These are phyloP conservation scores for Tetrapisispora pingtungensis DNA, from an alignment of 805 yeast species.

Conservation along the genomic window DNA sequence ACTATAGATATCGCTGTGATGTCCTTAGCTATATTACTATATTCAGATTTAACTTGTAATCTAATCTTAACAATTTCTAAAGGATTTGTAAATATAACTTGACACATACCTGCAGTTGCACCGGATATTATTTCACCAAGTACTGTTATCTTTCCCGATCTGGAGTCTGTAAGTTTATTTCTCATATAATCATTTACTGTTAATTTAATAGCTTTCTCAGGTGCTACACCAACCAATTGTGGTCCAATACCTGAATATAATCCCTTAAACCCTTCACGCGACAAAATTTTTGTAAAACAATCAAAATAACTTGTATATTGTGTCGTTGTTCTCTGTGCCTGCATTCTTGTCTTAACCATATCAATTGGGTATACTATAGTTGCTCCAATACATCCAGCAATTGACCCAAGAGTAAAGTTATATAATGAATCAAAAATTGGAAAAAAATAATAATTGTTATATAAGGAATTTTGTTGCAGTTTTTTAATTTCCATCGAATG, in stretches of 20 bases:
- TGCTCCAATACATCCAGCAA: conserved; percentile 98
- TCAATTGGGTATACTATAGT: conserved; percentile 95
- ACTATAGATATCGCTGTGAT: conserved; percentile 50
- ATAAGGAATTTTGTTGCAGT: conserved; percentile 21
- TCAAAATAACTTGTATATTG: conserved; percentile 74
- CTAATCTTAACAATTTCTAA: conserved; percentile 91
- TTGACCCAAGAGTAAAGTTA: conserved; percentile 81
- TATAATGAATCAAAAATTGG: conserved; percentile 78
- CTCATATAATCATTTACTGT: conserved; percentile 88
- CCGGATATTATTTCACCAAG: conserved; percentile 77
- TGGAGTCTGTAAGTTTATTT: conserved; percentile 47
- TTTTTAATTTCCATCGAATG: conserved; percentile 25
- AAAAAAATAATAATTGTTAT: conserved; percentile 34
- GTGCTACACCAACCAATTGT: conserved; percentile 94
- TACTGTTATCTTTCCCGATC: conserved; percentile 37
- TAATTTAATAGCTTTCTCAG: conserved; percentile 93
- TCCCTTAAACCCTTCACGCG: conserved; percentile 73
- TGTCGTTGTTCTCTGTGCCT: conserved; percentile 71
- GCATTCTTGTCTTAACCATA: conserved; percentile 93
- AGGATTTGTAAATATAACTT: conserved; percentile 92
- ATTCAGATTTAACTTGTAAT: conserved; percentile 84
- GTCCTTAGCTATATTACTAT: conserved; percentile 27
- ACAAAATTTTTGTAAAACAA: conserved; percentile 70
- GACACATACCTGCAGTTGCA: conserved; percentile 92
- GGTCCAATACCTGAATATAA: conserved; percentile 89